Evolutionary conservation across 139 green algal genomes (phyloP).

Genomic region (Auxenochlorella pyrenoidosa): DNA sequence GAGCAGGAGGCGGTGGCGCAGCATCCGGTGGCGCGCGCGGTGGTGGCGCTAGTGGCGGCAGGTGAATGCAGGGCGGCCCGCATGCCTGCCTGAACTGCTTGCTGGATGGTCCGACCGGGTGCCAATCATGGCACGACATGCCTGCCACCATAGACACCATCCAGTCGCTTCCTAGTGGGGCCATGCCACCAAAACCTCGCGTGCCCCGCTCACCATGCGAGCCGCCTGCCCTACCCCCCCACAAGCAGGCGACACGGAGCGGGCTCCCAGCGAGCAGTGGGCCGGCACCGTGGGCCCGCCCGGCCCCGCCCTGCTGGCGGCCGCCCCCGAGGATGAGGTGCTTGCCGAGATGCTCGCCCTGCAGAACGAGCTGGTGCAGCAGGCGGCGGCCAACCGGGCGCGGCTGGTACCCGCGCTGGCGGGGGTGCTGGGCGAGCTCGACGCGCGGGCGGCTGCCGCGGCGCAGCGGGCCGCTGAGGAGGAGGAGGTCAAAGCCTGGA

Average conservation of each 20-base stretch:
- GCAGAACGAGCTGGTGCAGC: conserved; percentile 76
- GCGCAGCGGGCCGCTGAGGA: conserved; percentile 44
- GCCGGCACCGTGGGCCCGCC: conserved; percentile 38
- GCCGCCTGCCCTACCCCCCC: not conserved
- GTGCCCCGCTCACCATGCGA: not conserved
- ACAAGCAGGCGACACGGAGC: not conserved
- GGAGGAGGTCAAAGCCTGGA: conserved; percentile 64
- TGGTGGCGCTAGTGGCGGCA: conserved; percentile 45
- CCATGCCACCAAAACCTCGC: no score
- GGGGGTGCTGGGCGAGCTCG: conserved; percentile 60
- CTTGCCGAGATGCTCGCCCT: conserved; percentile 78
- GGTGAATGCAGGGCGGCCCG: not conserved
- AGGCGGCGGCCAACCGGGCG: conserved; percentile 70
- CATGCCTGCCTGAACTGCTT: no score
- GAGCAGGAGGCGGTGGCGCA: conserved; percentile 9
- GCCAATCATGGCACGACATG: no score
- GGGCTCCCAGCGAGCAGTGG: conserved; percentile 62
- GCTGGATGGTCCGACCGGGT: no score
- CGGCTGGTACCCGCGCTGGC: conserved; percentile 55
- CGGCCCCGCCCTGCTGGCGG: conserved; percentile 56
- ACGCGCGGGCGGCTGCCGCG: conserved; percentile 46
- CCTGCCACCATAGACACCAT: not conserved
- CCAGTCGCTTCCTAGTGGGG: not conserved
- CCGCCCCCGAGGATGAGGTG: conserved; percentile 87
- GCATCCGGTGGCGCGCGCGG: conserved; percentile 44